Conservation (phyloP, 805 yeast species). For the Zygoascus ofunaensis region DNA sequence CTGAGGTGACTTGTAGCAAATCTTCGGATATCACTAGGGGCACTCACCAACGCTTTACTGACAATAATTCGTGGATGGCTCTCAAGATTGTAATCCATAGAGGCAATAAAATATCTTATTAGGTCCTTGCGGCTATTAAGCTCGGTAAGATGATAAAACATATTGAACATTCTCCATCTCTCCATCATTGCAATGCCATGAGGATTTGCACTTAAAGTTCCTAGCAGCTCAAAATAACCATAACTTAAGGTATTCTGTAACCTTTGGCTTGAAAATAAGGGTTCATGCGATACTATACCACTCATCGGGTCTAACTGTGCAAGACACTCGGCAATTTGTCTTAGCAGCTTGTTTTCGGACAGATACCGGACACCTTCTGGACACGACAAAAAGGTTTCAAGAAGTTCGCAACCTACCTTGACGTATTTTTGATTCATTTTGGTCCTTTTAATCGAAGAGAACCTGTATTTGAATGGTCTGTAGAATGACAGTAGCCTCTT, state of each 20-base stretch:
- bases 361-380: conserved; percentile 61
- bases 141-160: conserved; percentile 61
- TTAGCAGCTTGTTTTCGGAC: conserved; percentile 63
- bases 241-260: conserved; percentile 54
- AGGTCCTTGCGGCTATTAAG: conserved; percentile 48
- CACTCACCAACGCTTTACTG: conserved; percentile 51
- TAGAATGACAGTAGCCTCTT: conserved; percentile 78
- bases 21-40: conserved; percentile 42
- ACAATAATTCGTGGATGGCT: conserved; percentile 63
- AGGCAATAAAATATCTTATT: conserved; percentile 47
- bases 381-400: conserved; percentile 53
- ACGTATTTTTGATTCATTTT: conserved; percentile 49
- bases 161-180: conserved; percentile 78
- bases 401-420: conserved; percentile 64
- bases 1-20: conserved; percentile 51
- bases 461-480: conserved; percentile 84
- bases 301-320: conserved; percentile 77
- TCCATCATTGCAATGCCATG: conserved; percentile 63
- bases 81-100: conserved; percentile 49
- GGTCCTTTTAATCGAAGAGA: conserved; percentile 45
- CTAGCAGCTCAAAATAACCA: conserved; percentile 76
- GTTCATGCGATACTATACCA: conserved; percentile 64
- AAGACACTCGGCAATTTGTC: conserved; percentile 82
- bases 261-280: conserved; percentile 55
- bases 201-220: conserved; percentile 50